phyloP scores from a whole-genome alignment of 441 rosid species.

The Populus hybrid region DNA sequence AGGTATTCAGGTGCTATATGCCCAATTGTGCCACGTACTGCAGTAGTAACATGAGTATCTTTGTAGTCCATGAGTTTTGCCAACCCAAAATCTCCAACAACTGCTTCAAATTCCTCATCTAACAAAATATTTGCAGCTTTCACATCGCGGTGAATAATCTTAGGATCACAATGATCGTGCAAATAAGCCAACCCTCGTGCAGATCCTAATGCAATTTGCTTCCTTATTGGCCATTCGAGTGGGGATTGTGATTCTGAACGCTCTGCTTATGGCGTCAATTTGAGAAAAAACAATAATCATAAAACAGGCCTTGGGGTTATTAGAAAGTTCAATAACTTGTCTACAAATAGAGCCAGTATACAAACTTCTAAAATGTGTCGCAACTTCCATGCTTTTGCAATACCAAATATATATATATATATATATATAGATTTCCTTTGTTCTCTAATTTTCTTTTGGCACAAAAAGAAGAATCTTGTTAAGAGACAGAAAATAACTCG shows the following conservation, averaged over 20 bases:
- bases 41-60: conserved; percentile 61
- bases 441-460: neutral
- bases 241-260: conserved; percentile 22
- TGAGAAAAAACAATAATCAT: neutral
- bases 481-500: neutral
- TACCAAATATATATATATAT: neutral
- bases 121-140: conserved; percentile 74
- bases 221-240: conserved; percentile 57
- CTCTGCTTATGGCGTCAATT: conserved; percentile 23
- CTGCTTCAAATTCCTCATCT: conserved; percentile 71
- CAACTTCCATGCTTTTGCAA: neutral
- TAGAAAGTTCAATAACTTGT: neutral
- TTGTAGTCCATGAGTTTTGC: conserved; percentile 60
- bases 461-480: neutral
- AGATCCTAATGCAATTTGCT: conserved; percentile 57
- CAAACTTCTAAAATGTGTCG: neutral
- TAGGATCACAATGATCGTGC: conserved; percentile 77
- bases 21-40: conserved; percentile 69
- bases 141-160: conserved; percentile 79
- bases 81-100: conserved; percentile 73
- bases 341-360: neutral
- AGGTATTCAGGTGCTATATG: conserved; percentile 75
- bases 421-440: neutral
- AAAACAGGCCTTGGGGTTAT: neutral
- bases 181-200: conserved; percentile 72